Conservation (phyloP, 108 stramenopile genomes). For the Cyclotella cryptica region DNA sequence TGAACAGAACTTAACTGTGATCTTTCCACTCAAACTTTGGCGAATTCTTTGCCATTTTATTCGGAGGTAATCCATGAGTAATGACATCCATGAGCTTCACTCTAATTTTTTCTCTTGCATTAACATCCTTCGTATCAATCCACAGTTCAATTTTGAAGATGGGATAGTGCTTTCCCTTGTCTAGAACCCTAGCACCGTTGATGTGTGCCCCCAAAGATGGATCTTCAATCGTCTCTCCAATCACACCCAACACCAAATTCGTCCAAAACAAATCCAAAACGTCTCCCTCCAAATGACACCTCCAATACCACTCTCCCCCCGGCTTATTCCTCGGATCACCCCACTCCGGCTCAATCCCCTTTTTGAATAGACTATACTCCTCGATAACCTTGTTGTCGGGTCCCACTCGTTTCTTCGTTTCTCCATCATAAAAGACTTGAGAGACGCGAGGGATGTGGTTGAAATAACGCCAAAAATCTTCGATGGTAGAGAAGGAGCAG, state of each 20-base stretch:
- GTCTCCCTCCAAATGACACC: constrained; percentile 76
- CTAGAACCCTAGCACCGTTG: constrained; percentile 92
- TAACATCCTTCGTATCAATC: constrained; percentile 79
- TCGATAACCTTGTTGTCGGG: constrained; percentile 78
- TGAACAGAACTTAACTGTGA: constrained; percentile 43
- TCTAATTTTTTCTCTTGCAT: constrained; percentile 65
- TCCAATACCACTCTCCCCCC: constrained; percentile 92
- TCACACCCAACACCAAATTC: constrained; percentile 87
- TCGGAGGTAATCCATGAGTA: constrained; percentile 67
- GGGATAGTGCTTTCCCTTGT: constrained; percentile 83
- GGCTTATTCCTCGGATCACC: constrained; percentile 87
- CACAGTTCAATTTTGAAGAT: constrained; percentile 88
- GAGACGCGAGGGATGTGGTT: constrained; percentile 87
- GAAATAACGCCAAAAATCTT: constrained; percentile 93
- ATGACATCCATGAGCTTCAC: constrained; percentile 62
- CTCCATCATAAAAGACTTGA: constrained; percentile 88
- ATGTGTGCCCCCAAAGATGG: constrained; percentile 63
- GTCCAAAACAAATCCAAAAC: constrained; percentile 89
- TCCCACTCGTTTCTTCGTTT: constrained; percentile 80
- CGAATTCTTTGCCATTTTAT: constrained; percentile 55
- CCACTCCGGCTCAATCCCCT: constrained; percentile 96
- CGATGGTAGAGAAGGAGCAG: constrained; percentile 84
- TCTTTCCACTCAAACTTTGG: constrained; percentile 92
- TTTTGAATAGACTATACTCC: constrained; percentile 93
- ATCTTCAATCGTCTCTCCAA: constrained; percentile 92